phyloP scores from a whole-genome alignment of 2,329 filamentous ascomycete species.

The Sporothrix globosa region DNA sequence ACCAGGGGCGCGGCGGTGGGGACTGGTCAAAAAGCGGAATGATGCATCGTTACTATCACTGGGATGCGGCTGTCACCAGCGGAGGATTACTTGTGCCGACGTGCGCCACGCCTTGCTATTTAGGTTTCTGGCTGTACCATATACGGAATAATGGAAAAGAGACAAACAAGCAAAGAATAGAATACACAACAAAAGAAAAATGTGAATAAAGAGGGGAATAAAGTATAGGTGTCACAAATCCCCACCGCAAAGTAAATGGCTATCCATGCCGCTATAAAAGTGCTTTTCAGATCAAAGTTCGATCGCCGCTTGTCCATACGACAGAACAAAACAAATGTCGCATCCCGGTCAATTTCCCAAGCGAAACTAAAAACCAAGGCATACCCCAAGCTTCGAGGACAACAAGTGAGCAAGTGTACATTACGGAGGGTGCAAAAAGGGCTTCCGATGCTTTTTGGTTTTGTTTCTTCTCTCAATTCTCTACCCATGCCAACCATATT shows the following conservation, averaged over 20 bases:
- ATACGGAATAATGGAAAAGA: background rate
- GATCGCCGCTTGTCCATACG: background rate
- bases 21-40: background rate
- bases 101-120: background rate
- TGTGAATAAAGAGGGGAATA: background rate
- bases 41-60: background rate
- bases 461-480: background rate
- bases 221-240: background rate
- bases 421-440: background rate
- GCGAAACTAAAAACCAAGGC: constrained; percentile 22
- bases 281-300: background rate
- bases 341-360: background rate
- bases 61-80: background rate
- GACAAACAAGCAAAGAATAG: background rate
- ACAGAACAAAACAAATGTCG: background rate
- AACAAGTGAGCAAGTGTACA: background rate
- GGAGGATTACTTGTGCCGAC: constrained; percentile 12
- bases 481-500: background rate
- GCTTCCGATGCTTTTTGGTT: background rate
- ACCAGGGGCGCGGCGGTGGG: background rate
- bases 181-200: background rate
- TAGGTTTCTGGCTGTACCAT: background rate
- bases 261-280: background rate
- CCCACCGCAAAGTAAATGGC: background rate
- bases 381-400: background rate